Conservation (phyloP, 371 early-diverging fungal species). For the Rhizopus delemar region DNA sequence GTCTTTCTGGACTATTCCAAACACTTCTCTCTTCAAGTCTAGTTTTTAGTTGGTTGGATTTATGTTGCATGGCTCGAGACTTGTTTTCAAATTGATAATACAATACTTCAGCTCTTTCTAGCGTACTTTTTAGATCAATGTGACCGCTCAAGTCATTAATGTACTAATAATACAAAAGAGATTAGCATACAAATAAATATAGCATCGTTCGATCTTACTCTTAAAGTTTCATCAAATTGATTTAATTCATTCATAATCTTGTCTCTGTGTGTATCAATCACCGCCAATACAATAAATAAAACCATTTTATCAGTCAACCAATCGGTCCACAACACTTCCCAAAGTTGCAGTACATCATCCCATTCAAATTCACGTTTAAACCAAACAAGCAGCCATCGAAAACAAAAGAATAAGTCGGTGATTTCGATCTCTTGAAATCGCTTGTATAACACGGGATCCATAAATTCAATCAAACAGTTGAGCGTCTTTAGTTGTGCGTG, state of each 20-base stretch:
- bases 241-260: conserved; percentile 70
- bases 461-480: conserved; percentile 75
- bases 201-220: conserved; percentile 45
- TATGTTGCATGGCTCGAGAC: conserved; percentile 55
- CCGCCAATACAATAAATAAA: conserved; percentile 88
- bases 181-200: not conserved
- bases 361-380: conserved; percentile 95
- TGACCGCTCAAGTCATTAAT: conserved; percentile 83
- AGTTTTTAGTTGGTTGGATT: conserved; percentile 30
- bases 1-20: conserved; percentile 41
- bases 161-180: conserved; percentile 53
- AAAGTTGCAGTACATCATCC: conserved; percentile 77
- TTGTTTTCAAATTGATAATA: conserved; percentile 72
- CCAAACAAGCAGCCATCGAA: conserved; percentile 94
- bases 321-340: conserved; percentile 93
- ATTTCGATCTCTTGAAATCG: conserved; percentile 82
- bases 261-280: conserved; percentile 80
- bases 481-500: conserved; percentile 78
- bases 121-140: conserved; percentile 73
- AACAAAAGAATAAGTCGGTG: conserved; percentile 88
- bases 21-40: conserved; percentile 36
- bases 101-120: conserved; percentile 79
- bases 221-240: conserved; percentile 89
- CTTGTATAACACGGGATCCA: conserved; percentile 77
- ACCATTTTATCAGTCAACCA: conserved; percentile 78